Conservation (phyloP, 2,329 filamentous ascomycete genomes). For the Diaporthe nobilis region DNA sequence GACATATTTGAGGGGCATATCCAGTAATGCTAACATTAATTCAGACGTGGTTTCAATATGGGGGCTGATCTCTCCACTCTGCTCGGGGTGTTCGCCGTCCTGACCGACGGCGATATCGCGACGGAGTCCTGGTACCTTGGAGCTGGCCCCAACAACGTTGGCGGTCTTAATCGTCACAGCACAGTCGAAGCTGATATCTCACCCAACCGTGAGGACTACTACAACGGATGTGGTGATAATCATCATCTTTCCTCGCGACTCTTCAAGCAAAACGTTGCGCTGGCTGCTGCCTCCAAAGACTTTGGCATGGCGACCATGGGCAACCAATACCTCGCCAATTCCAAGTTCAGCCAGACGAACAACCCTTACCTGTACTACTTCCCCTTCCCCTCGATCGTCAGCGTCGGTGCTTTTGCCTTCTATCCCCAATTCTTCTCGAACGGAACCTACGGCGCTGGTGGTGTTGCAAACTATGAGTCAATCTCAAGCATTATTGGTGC, state of each 20-base stretch:
- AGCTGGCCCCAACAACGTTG: not conserved
- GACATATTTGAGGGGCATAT: not conserved
- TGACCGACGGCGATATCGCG: not conserved
- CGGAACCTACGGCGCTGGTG: not conserved
- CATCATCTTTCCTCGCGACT: not conserved
- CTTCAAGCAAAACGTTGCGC: not conserved
- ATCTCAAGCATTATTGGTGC: not conserved
- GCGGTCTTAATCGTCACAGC: not conserved
- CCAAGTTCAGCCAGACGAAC: not conserved
- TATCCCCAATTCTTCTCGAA: not conserved
- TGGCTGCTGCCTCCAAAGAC: not conserved
- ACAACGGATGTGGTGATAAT: not conserved
- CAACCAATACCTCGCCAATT: not conserved
- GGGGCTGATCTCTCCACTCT: not conserved
- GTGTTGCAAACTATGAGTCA: not conserved
- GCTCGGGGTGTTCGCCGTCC: not conserved
- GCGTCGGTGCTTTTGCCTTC: not conserved
- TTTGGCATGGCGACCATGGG: not conserved
- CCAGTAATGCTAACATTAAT: not conserved
- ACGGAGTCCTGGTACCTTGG: slow-evolving; percentile 5
- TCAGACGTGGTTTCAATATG: not conserved
- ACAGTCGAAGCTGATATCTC: not conserved
- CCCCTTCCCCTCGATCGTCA: not conserved
- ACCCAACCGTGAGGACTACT: not conserved
- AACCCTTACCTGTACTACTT: not conserved